phyloP scores from a whole-genome alignment of 192 early-diverging fungal species.

The Entophlyctis luteolus region DNA sequence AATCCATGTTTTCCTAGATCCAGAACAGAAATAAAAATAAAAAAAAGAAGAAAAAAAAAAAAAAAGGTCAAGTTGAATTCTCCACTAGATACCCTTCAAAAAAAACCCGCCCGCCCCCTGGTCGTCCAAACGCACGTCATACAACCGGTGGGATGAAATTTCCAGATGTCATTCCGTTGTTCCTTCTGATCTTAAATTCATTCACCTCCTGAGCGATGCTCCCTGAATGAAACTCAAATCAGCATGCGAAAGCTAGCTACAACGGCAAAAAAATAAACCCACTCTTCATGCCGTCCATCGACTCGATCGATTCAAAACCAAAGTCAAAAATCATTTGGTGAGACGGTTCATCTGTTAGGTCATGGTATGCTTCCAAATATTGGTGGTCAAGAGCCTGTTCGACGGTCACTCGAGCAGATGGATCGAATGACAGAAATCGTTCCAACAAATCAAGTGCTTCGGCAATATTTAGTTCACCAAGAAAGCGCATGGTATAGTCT shows the following conservation, averaged over 20 bases:
- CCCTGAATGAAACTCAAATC: not conserved
- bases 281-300: constrained; percentile 77
- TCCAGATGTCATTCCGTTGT: too few relatives aligned
- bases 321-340: constrained; percentile 75
- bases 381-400: constrained; percentile 90
- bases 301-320: constrained; percentile 72
- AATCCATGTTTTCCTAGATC: too few relatives aligned
- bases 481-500: not conserved
- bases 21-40: too few relatives aligned
- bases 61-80: too few relatives aligned
- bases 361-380: constrained; percentile 90
- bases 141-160: too few relatives aligned
- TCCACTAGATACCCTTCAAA: too few relatives aligned
- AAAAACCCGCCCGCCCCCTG: too few relatives aligned
- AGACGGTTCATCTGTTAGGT: constrained; percentile 78
- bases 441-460: constrained; percentile 82
- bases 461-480: not conserved
- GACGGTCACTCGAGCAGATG: constrained; percentile 84
- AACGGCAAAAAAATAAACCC: constrained; percentile 16
- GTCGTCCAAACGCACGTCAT: too few relatives aligned
- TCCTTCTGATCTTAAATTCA: constrained; percentile 53
- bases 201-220: constrained; percentile 45
- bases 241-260: not conserved
- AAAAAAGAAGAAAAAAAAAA: too few relatives aligned
- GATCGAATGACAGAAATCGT: constrained; percentile 87